Evolutionary conservation across 2,329 filamentous ascomycete species (phyloP).

Genomic region (Cyphellophora europaea): DNA sequence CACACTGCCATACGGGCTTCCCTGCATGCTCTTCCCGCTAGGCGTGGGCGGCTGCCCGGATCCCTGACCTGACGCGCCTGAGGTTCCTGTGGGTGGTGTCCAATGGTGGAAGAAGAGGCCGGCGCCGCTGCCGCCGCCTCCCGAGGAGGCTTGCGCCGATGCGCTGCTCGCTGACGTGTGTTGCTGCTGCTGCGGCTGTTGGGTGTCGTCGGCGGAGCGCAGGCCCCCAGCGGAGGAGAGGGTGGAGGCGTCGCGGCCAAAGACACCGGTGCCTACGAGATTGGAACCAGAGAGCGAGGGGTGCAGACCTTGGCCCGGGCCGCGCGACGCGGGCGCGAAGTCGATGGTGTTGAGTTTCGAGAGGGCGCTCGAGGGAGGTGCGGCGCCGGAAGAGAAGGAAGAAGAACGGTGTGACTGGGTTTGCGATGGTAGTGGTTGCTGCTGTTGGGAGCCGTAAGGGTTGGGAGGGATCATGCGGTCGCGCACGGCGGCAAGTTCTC

Average conservation of each 20-base stretch:
- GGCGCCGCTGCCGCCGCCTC: conserved; percentile 40
- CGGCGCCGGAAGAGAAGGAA: conserved; percentile 21
- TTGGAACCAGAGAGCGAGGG: conserved; percentile 8
- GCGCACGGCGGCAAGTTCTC: conserved; percentile 1
- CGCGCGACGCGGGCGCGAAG: conserved; percentile 19
- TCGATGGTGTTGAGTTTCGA: conserved; percentile 35
- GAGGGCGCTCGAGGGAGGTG: conserved; percentile 21
- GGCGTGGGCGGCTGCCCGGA: conserved; percentile 59
- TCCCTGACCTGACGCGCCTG: background rate
- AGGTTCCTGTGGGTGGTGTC: conserved; percentile 61
- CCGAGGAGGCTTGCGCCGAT: conserved; percentile 51
- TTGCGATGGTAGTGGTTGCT: conserved; percentile 31
- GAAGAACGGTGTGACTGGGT: conserved; percentile 25
- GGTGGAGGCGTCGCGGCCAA: too few species aligned
- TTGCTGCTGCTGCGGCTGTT: conserved; percentile 42
- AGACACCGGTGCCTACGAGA: too few species aligned
- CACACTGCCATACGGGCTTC: conserved; percentile 34
- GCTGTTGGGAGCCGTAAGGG: conserved; percentile 22
- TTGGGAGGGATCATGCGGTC: conserved; percentile 26
- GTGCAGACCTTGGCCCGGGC: conserved; percentile 20
- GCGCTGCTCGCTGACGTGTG: conserved; percentile 42
- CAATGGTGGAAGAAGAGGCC: conserved; percentile 89
- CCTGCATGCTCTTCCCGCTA: conserved; percentile 58
- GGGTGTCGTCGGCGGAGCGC: too few species aligned
- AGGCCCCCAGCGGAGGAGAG: too few species aligned